Base-by-base conservation (phyloP, 345 rosid genomes). In the Zanthoxylum bungeanum region DNA sequence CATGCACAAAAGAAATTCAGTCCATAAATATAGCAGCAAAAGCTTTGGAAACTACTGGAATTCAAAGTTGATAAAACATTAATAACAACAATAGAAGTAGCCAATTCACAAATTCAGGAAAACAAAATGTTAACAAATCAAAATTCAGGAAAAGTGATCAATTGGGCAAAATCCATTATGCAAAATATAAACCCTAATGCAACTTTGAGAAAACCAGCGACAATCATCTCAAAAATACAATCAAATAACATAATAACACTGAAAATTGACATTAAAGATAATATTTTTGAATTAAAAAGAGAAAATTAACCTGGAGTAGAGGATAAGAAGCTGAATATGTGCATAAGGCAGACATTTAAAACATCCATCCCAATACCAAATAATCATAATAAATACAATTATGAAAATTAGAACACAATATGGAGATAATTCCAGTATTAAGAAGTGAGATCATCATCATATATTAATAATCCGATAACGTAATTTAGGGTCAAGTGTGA, bases 321-420 rank as follows among this genome's bases (percentile, higher is more conserved):
- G 61, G 96, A 83, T 25, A 95, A 81, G 87, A 91, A 95, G 84
- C 96, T 95, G 86, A 95, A 86, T 79, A 95, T 88, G 80, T 89
- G 99, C 99, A 95, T 92, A 70, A 95, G 98, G 76, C 96, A 89
- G 25, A 37, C 33, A 22, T 37, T 37, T n/a, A 24, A 39, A 68
- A 55, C 24, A 58, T 28, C 9, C 9, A 27, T 39, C 25, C 19
- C 16, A 56, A 55, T 21, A 10, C 40, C n/a, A 56, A 30, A 56
- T 6, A 36, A 27, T 19, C 34, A 27, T 57, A 17, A 56, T 2
- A 68, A 39, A 36, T 12, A 44, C 42, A 46, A 2, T 7, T 5
- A 19, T n/a, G n/a, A n/a, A n/a, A n/a, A n/a, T n/a, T n/a, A n/a
- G n/a, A n/a, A n/a, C n/a, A n/a, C n/a, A n/a, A n/a, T n/a, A n/a